These are phyloP conservation scores for Gynochthodes officinalis DNA, from an alignment of 257 asterid species.

Conservation along the genomic window DNA sequence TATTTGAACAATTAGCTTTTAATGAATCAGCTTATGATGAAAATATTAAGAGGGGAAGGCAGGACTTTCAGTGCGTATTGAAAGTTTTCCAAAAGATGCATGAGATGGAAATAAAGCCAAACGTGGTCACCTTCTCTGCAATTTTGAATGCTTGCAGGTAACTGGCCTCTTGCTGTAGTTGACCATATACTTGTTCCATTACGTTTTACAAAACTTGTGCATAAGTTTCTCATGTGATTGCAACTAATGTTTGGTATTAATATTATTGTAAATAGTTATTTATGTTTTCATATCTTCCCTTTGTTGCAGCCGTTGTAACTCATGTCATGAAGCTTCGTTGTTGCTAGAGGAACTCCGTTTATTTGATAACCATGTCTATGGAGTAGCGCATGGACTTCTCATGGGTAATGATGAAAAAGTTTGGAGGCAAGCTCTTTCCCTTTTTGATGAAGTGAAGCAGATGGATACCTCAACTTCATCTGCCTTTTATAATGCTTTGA, in stretches of 20 bases:
- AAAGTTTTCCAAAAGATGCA: conserved; percentile 87
- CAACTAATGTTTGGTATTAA: not conserved
- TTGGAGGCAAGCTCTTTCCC: conserved; percentile 75
- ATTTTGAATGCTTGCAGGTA: conserved; percentile 97
- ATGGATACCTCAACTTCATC: conserved; percentile 94
- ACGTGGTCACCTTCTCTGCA: conserved; percentile 94
- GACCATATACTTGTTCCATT: not conserved
- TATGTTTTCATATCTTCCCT: conserved; percentile 8
- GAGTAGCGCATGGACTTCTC: conserved; percentile 96
- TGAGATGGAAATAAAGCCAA: conserved; percentile 86
- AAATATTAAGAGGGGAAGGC: conserved; percentile 35
- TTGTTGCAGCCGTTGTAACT: conserved; percentile 76
- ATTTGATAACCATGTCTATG: conserved; percentile 80
- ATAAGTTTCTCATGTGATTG: not conserved
- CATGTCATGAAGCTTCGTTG: conserved; percentile 87
- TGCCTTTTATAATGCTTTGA: conserved; percentile 91
- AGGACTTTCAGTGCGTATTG: conserved; percentile 65
- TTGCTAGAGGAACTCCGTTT: conserved; percentile 77
- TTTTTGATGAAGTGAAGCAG: conserved; percentile 80
- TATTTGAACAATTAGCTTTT: conserved; percentile 62
- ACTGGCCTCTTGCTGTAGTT: not conserved
- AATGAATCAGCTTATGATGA: conserved; percentile 38
- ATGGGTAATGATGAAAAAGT: conserved; percentile 61
- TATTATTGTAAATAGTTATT: not conserved
- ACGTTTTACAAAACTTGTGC: not conserved